These are phyloP conservation scores for Phoenix roebelenii DNA, from an alignment of 176 grass and related monocot species.

Conservation along the genomic window DNA sequence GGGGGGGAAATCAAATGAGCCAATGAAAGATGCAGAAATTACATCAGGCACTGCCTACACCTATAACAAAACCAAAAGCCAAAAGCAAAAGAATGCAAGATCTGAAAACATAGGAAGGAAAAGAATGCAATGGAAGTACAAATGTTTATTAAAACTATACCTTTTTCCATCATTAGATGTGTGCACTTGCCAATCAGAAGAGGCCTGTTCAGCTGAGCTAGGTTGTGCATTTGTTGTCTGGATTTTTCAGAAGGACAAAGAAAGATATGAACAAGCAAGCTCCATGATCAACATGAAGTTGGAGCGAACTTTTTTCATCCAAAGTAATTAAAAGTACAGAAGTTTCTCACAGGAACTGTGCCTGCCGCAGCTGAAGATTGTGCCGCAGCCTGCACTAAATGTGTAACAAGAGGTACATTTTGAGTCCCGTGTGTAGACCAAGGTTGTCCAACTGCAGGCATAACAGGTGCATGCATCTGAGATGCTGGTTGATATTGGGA, in stretches of 20 bases:
- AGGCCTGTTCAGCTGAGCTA: conserved; percentile 37
- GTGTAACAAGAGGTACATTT: conserved; percentile 30
- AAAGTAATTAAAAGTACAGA: neutral
- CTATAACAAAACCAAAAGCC: no score
- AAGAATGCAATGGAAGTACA: no score
- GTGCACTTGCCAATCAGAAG: conserved; percentile 93
- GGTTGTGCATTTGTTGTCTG: conserved; percentile 52
- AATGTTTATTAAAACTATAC: conserved; percentile 21
- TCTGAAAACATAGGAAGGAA: no score
- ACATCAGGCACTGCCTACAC: no score
- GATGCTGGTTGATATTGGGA: conserved; percentile 60
- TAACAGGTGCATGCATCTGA: conserved; percentile 13
- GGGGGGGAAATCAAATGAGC: no score
- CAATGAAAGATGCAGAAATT: no score
- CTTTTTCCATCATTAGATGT: conserved; percentile 70
- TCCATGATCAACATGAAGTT: neutral
- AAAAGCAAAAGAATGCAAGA: no score
- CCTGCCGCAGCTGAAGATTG: conserved; percentile 29
- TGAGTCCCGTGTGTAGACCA: conserved; percentile 44
- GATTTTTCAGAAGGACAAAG: conserved; percentile 17
- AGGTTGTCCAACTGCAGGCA: conserved; percentile 44
- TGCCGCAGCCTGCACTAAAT: conserved; percentile 40
- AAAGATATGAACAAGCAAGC: neutral
- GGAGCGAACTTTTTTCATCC: no score
- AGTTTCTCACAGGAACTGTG: conserved; percentile 30